Evolutionary conservation across 805 yeast species (phyloP).

Genomic region (Ogataea wickerhamii): DNA sequence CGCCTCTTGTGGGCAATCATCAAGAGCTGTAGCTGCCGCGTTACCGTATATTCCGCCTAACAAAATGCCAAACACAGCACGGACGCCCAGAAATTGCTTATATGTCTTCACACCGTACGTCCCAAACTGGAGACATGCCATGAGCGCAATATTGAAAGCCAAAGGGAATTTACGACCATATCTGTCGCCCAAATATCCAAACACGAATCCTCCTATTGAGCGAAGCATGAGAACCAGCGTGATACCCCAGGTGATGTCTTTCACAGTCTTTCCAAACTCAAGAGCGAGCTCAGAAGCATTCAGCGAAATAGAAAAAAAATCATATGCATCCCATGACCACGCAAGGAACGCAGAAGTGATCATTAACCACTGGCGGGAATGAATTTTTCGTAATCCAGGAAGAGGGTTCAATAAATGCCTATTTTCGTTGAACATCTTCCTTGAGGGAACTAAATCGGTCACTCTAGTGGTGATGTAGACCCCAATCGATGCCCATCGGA

Average conservation of each 20-base stretch:
- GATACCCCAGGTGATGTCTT: conserved; percentile 61
- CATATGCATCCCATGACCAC: conserved; percentile 68
- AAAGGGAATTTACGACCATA: conserved; percentile 62
- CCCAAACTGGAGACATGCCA: conserved; percentile 56
- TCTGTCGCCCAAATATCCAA: conserved; percentile 57
- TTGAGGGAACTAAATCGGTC: conserved; percentile 47
- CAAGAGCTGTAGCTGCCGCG: conserved; percentile 51
- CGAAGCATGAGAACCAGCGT: conserved; percentile 66
- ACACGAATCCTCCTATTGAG: conserved; percentile 61
- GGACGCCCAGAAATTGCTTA: conserved; percentile 55
- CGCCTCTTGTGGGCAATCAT: conserved; percentile 50
- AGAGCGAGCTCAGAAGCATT: conserved; percentile 47
- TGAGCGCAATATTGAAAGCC: conserved; percentile 40
- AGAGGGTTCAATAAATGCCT: conserved; percentile 57
- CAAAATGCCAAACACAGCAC: conserved; percentile 59
- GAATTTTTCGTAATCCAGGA: conserved; percentile 48
- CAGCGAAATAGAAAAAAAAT: conserved; percentile 55
- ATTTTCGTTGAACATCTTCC: conserved; percentile 35
- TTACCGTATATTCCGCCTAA: conserved; percentile 58
- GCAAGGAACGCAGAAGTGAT: conserved; percentile 50
- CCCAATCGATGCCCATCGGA: conserved; percentile 30
- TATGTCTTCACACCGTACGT: conserved; percentile 59
- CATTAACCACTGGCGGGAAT: conserved; percentile 53
- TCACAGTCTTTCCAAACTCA: conserved; percentile 42
- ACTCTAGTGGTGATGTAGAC: conserved; percentile 44